Evolutionary conservation across 23 red algal genomes (phyloP).

Genomic region (Chondrus crispus): DNA sequence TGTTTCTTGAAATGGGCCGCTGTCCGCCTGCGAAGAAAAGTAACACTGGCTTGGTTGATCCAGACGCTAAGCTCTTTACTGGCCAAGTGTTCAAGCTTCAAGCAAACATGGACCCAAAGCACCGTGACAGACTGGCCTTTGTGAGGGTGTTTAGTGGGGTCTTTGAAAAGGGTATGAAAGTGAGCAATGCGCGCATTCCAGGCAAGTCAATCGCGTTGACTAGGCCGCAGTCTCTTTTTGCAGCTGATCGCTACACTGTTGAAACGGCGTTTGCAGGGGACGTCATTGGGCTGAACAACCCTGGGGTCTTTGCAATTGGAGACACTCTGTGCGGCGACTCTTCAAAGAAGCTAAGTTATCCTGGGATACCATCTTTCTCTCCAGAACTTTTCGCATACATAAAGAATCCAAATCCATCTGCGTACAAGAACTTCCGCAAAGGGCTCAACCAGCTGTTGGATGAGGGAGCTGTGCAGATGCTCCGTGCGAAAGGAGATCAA

Average conservation of each 20-base stretch:
- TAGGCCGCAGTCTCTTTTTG: slow-evolving; percentile 79
- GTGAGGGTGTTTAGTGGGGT: slow-evolving; percentile 63
- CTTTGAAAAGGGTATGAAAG: slow-evolving; percentile 83
- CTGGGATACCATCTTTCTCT: slow-evolving; percentile 73
- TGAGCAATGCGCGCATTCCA: slow-evolving; percentile 52
- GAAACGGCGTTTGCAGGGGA: slow-evolving; percentile 84
- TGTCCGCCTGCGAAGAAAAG: slow-evolving; percentile 54
- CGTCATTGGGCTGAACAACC: slow-evolving; percentile 80
- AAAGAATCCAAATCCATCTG: slow-evolving; percentile 69
- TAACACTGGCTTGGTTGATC: slow-evolving; percentile 33
- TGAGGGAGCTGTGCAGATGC: slow-evolving; percentile 78
- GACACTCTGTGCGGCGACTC: slow-evolving; percentile 58
- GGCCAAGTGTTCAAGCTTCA: slow-evolving; percentile 82
- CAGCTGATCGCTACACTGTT: slow-evolving; percentile 68
- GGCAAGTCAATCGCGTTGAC: slow-evolving; percentile 69
- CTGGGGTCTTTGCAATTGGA: slow-evolving; percentile 76
- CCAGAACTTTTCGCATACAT: slow-evolving; percentile 83
- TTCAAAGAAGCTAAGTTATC: slow-evolving; percentile 22
- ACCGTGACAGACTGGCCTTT: slow-evolving; percentile 83
- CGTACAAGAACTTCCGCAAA: slow-evolving; percentile 85
- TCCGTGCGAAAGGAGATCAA: slow-evolving; percentile 62
- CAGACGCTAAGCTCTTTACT: slow-evolving; percentile 39
- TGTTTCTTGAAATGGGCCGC: slow-evolving; percentile 66
- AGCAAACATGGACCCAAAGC: slow-evolving; percentile 85
- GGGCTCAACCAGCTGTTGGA: slow-evolving; percentile 77